phyloP scores from a whole-genome alignment of 2,329 filamentous ascomycete species.

The Alternaria tenuissima region DNA sequence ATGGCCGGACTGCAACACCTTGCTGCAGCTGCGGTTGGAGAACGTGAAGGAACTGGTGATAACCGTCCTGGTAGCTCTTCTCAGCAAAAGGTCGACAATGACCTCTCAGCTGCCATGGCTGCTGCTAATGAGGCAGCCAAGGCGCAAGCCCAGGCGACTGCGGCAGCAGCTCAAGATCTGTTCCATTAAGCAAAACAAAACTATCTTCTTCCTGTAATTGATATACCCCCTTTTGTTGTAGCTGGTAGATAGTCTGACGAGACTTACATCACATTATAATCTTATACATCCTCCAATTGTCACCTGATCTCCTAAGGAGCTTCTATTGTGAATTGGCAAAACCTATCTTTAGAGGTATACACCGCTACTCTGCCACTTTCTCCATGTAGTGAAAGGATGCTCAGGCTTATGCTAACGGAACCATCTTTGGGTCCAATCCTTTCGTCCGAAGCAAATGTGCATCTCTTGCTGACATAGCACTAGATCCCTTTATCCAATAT shows the following conservation, averaged over 20 bases:
- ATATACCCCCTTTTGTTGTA: constrained; percentile 6
- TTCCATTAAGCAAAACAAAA: constrained; percentile 1
- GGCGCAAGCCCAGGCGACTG: constrained; percentile 43
- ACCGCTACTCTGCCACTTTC: no score
- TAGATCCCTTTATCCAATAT: no score
- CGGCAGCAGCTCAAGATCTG: constrained; percentile 40
- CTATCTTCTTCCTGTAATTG: not conserved
- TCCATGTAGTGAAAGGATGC: no score
- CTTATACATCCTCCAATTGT: not conserved
- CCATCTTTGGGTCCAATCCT: no score
- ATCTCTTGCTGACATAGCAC: no score
- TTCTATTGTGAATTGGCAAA: no score
- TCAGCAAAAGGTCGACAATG: constrained; percentile 38
- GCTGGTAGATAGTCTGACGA: not conserved
- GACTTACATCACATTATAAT: constrained; percentile 1
- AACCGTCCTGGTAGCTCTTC: constrained; percentile 23
- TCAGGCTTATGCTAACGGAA: no score
- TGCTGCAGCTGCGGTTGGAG: constrained; percentile 50
- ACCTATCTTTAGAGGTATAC: no score
- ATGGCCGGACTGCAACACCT: constrained; percentile 51
- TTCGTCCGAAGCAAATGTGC: no score
- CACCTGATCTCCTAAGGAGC: no score
- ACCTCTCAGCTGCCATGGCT: constrained; percentile 48
- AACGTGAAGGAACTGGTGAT: constrained; percentile 38
- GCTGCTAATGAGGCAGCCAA: constrained; percentile 40